A percentile compares a stretch with the other conserved stretches of the same genome.
Conservation (phyloP, 768 basidiomycete genomes). For the Trametes cinnabarina region DNA sequence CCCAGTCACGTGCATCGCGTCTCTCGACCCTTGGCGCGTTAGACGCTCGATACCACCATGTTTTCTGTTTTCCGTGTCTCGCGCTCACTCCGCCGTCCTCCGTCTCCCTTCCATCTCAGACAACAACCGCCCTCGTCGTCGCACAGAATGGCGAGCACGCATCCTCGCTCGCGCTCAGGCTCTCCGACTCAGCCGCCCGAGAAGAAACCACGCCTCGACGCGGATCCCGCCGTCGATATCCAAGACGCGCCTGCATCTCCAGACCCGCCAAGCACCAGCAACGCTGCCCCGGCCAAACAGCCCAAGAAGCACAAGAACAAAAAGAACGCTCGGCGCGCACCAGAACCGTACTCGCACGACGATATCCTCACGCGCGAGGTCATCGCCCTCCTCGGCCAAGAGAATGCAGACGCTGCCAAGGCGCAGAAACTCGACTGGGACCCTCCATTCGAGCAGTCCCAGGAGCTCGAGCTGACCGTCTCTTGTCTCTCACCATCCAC, state of each 20-base stretch:
- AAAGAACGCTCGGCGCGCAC: slow-evolving; percentile 39
- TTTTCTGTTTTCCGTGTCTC: slow-evolving; percentile 3
- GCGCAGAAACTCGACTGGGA: slow-evolving; percentile 52
- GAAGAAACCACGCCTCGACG: slow-evolving; percentile 34
- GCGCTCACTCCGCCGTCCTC: neutral
- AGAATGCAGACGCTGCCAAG: slow-evolving; percentile 49
- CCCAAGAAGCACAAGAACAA: slow-evolving; percentile 27
- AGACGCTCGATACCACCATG: slow-evolving; percentile 11
- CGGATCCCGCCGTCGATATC: neutral
- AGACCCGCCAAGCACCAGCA: neutral
- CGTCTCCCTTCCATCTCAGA: neutral
- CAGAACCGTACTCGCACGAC: slow-evolving; percentile 66
- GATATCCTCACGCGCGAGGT: slow-evolving; percentile 79
- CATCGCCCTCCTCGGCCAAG: slow-evolving; percentile 58
- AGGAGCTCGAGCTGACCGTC: slow-evolving; percentile 61
- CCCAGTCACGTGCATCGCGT: slow-evolving; percentile 19
- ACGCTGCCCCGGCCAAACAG: slow-evolving; percentile 1
- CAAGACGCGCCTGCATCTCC: slow-evolving; percentile 6
- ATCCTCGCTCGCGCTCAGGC: slow-evolving; percentile 10
- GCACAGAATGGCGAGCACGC: slow-evolving; percentile 3
- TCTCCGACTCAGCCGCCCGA: slow-evolving; percentile 19
- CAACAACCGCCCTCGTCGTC: neutral
- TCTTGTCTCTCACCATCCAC: slow-evolving; percentile 55
- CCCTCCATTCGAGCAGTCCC: slow-evolving; percentile 54
- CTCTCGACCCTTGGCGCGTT: neutral